Evolutionary conservation across 169 alveolate genomes (phyloP).

Genomic region (Plasmodium relictum): DNA sequence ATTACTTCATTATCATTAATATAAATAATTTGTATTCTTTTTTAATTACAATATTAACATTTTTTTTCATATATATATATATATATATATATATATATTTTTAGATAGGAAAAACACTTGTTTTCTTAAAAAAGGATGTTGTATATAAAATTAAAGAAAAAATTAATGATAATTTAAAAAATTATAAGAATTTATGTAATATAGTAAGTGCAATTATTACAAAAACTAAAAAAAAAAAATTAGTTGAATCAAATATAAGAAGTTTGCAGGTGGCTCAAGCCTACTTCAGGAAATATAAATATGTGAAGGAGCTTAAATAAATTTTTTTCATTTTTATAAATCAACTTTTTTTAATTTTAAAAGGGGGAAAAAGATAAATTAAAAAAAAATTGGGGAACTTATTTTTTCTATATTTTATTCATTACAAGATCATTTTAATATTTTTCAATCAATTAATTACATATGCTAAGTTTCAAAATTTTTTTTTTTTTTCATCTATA

Average conservation of each 20-base stretch:
- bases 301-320: constrained; percentile 30
- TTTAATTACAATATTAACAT: no score
- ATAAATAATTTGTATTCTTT: no score
- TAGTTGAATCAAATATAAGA: constrained; percentile 33
- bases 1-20: no score
- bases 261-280: constrained; percentile 66
- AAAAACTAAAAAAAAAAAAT: constrained; percentile 39
- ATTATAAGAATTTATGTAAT: constrained; percentile 45
- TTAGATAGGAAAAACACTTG: constrained; percentile 68
- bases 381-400: background rate
- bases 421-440: no score
- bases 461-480: no score
- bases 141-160: constrained; percentile 25
- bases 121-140: constrained; percentile 65
- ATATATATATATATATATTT: background rate
- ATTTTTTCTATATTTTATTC: background rate
- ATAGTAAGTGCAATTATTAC: constrained; percentile 49
- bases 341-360: background rate
- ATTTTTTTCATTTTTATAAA: background rate
- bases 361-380: background rate
- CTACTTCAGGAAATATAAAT: constrained; percentile 55
- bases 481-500: no score
- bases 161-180: constrained; percentile 31
- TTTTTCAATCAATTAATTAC: no score
- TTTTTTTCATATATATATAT: no score